Percentiles rank a stretch among this genome's conserved stretches.
Evolutionary conservation across 176 grass and related monocot species (phyloP).

Genomic region (Lolium rigidum): DNA sequence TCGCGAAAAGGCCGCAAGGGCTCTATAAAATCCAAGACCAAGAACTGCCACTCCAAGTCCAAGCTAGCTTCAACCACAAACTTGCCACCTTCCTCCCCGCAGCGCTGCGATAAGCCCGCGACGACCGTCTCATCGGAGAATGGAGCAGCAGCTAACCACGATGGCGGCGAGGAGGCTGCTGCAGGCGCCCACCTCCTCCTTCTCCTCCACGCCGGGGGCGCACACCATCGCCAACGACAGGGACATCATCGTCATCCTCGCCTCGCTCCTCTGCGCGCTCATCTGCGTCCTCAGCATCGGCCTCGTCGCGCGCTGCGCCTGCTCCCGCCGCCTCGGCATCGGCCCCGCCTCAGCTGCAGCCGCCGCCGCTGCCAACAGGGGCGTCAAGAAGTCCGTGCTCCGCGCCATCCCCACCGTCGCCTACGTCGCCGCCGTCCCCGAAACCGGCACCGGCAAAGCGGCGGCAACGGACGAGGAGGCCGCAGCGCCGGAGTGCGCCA

Average conservation of each 20-base stretch:
- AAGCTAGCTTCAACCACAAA: background rate
- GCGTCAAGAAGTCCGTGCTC: slow-evolving; percentile 73
- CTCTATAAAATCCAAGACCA: slow-evolving; percentile 38
- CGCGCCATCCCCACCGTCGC: slow-evolving; percentile 56
- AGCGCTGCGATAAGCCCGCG: slow-evolving; percentile 17
- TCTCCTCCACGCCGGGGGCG: background rate
- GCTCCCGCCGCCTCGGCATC: slow-evolving; percentile 8
- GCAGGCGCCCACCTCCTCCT: background rate
- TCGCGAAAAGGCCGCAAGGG: too few species aligned
- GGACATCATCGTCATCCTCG: slow-evolving; percentile 70
- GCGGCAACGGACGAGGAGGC: background rate
- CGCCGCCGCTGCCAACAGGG: slow-evolving; percentile 45
- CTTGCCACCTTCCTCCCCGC: slow-evolving; percentile 51
- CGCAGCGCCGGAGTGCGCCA: slow-evolving; percentile 55
- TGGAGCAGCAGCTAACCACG: background rate
- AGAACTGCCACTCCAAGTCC: background rate
- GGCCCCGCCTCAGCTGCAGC: background rate
- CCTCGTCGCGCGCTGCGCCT: slow-evolving; percentile 64
- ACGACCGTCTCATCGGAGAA: background rate
- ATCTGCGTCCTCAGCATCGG: slow-evolving; percentile 65
- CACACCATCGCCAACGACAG: slow-evolving; percentile 32
- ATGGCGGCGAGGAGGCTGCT: slow-evolving; percentile 52
- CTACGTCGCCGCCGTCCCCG: slow-evolving; percentile 33
- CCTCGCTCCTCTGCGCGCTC: slow-evolving; percentile 70
- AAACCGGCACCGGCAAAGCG: background rate